phyloP scores from a whole-genome alignment of 73 alveolate genomes.

The Stentor roeselii region DNA sequence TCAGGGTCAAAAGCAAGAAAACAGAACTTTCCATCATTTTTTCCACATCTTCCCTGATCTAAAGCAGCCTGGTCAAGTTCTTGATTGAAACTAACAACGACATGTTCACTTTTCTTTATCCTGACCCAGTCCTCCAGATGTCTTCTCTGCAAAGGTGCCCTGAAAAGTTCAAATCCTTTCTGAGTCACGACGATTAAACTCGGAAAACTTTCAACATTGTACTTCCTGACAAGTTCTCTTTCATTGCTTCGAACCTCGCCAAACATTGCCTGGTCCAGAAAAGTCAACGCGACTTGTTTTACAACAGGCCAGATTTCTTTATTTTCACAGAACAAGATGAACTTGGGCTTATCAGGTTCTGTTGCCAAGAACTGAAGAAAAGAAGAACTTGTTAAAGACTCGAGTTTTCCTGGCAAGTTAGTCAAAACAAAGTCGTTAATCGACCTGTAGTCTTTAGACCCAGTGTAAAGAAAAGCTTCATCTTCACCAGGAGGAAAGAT shows the following conservation, averaged over 20 bases:
- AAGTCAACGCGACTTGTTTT: conserved; percentile 84
- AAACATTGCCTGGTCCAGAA: conserved; percentile 74
- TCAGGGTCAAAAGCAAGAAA: not conserved
- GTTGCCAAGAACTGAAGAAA: conserved; percentile 72
- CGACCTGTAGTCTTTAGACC: conserved; percentile 62
- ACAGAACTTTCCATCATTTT: not conserved
- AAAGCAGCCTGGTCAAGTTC: not conserved
- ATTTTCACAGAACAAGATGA: conserved; percentile 85
- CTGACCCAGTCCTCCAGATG: not conserved
- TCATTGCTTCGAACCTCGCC: conserved; percentile 90
- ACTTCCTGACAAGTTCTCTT: conserved; percentile 53
- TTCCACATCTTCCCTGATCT: not conserved
- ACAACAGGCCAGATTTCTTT: conserved; percentile 91
- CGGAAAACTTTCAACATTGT: conserved; percentile 77
- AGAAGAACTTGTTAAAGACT: conserved; percentile 77
- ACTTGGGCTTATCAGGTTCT: conserved; percentile 66
- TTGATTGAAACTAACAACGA: not conserved
- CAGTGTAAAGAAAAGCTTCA: conserved; percentile 80
- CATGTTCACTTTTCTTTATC: not conserved
- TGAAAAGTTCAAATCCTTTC: too few relatives aligned
- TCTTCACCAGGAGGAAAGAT: conserved; percentile 78
- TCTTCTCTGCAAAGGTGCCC: not conserved
- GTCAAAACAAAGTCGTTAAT: conserved; percentile 79
- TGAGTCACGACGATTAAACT: conserved; percentile 43
- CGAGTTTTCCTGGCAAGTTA: conserved; percentile 85